These are phyloP conservation scores for Blastocystis sp. DNA, from an alignment of 352 stramenopile genomes.

Conservation along the genomic window DNA sequence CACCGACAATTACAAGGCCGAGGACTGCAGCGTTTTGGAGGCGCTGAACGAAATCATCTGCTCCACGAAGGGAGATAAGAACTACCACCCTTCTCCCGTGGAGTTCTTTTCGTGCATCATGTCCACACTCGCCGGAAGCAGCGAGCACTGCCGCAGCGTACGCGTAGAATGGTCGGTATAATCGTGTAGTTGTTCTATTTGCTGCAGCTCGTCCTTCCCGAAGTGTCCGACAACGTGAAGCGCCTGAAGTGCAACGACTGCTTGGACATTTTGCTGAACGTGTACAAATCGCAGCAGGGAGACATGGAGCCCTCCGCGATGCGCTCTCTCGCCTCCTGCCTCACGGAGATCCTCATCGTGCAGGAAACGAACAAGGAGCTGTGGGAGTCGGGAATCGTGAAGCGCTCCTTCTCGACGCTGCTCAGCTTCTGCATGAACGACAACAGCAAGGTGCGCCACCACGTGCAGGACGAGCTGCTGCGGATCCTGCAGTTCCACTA, in stretches of 20 bases:
- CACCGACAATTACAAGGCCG: conserved; percentile 27
- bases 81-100: conserved; percentile 16
- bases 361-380: conserved; percentile 37
- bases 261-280: conserved; percentile 49
- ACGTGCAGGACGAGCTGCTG: conserved; percentile 8
- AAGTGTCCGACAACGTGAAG: conserved; percentile 53
- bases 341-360: conserved; percentile 13
- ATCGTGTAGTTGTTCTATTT: conserved; percentile 42
- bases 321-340: conserved; percentile 16
- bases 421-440: conserved; percentile 39
- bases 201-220: conserved; percentile 32
- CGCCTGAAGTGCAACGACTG: conserved; percentile 58
- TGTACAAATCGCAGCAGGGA: conserved; percentile 14
- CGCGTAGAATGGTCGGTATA: too few species aligned
- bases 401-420: conserved; percentile 27
- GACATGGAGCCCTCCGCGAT: conserved; percentile 37
- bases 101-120: conserved; percentile 60
- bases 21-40: conserved; percentile 42
- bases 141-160: conserved; percentile 26
- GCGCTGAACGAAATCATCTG: conserved; percentile 32
- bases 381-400: conserved; percentile 35
- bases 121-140: conserved; percentile 18
- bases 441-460: conserved; percentile 26
- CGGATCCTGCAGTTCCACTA: conserved; percentile 2
- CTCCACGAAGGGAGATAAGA: conserved; percentile 6